Conservation (phyloP, 768 basidiomycete species). For the Lactarius vividus region DNA sequence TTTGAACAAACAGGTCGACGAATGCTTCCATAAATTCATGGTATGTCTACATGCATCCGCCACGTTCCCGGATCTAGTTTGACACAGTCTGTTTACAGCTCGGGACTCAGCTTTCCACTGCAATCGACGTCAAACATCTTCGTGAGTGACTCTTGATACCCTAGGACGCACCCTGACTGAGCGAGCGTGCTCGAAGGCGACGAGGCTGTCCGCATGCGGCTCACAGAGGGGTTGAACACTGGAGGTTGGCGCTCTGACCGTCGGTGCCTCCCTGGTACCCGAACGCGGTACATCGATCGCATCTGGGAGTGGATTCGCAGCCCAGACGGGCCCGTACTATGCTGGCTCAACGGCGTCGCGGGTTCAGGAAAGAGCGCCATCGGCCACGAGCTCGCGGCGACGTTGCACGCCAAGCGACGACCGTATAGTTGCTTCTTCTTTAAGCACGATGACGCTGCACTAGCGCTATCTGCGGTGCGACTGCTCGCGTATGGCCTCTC, state of each 20-base stretch:
- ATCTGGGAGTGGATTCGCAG: constrained; percentile 22
- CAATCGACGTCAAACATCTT: constrained; percentile 16
- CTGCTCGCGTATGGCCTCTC: constrained; percentile 26
- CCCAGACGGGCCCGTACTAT: constrained; percentile 15
- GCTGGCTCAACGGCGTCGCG: constrained; percentile 27
- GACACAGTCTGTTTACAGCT: not conserved
- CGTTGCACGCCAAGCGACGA: constrained; percentile 16
- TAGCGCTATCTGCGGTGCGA: constrained; percentile 20
- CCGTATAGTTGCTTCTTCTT: constrained; percentile 29
- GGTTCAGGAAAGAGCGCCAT: constrained; percentile 29
- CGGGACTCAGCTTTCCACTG: constrained; percentile 21
- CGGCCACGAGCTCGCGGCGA: constrained; percentile 25
- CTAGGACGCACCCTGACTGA: not conserved
- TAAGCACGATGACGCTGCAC: constrained; percentile 14
- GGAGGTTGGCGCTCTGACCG: constrained; percentile 20
- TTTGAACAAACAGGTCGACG: constrained; percentile 16
- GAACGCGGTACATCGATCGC: constrained; percentile 19
- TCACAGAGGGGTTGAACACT: constrained; percentile 14
- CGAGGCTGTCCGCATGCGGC: constrained; percentile 14
- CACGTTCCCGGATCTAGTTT: not conserved
- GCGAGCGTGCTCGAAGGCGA: constrained; percentile 6
- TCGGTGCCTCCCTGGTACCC: constrained; percentile 23
- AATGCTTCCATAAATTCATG: constrained; percentile 10
- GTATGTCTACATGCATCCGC: not conserved
- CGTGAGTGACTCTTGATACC: constrained; percentile 4